phyloP scores from a whole-genome alignment of 2,329 filamentous ascomycete species.

The Biscogniauxia mediterranea region DNA sequence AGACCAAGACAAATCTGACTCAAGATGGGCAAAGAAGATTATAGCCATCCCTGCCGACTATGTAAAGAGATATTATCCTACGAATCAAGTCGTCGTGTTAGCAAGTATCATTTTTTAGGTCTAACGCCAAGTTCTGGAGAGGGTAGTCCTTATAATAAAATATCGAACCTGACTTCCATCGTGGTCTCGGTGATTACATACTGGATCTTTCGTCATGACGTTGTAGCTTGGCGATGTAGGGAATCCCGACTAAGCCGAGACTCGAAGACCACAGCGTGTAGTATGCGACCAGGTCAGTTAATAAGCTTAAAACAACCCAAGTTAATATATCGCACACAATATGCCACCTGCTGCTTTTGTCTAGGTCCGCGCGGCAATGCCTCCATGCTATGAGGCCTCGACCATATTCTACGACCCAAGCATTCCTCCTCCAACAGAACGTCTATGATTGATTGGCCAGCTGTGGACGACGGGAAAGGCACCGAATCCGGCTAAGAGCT shows the following conservation, averaged over 20 bases:
- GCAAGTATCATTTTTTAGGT: neutral
- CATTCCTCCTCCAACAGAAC: neutral
- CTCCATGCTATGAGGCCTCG: neutral
- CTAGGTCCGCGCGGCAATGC: neutral
- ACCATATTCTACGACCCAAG: neutral
- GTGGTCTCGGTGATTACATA: neutral
- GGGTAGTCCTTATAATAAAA: neutral
- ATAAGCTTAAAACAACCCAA: neutral
- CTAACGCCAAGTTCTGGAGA: neutral
- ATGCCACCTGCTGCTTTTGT: neutral
- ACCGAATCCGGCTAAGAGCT: neutral
- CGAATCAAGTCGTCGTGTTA: neutral
- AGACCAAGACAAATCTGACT: neutral
- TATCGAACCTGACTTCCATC: too few relatives aligned
- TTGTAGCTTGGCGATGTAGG: neutral
- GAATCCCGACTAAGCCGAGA: neutral
- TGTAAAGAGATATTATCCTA: neutral
- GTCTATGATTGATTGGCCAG: neutral
- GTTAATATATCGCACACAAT: neutral
- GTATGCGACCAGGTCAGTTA: neutral
- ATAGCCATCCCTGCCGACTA: neutral
- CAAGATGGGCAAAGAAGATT: neutral
- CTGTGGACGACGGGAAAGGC: neutral
- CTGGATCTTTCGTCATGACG: neutral
- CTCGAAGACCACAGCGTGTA: neutral